These are phyloP conservation scores for Parastagonospora nodorum DNA, from an alignment of 2,329 filamentous ascomycete genomes.

Conservation along the genomic window DNA sequence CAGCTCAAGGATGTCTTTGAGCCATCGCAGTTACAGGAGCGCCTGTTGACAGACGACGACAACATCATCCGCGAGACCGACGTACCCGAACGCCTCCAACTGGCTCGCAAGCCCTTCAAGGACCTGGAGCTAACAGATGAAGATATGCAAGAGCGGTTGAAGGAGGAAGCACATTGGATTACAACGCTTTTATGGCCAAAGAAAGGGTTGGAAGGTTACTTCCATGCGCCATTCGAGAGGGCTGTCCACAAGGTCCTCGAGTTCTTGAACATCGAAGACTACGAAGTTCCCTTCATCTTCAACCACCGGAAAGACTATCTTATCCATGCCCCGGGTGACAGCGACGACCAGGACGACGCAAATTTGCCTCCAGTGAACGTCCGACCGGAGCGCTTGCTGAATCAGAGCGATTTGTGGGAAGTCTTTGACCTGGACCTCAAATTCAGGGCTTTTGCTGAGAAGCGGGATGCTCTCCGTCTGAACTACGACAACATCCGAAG, in stretches of 20 bases:
- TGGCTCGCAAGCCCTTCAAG: conserved; percentile 87
- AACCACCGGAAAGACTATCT: conserved; percentile 98
- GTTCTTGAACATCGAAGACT: conserved; percentile 92
- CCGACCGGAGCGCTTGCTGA: conserved; percentile 82
- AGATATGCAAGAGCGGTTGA: conserved; percentile 65
- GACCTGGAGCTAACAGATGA: conserved; percentile 79
- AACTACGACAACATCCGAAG: conserved; percentile 74
- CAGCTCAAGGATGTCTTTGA: conserved; percentile 98
- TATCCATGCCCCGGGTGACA: conserved; percentile 77
- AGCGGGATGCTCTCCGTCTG: conserved; percentile 82
- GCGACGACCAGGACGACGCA: conserved; percentile 63
- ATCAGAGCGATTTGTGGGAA: conserved; percentile 92
- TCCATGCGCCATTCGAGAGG: conserved; percentile 82
- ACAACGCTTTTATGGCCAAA: conserved; percentile 87
- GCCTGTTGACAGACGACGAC: conserved; percentile 93
- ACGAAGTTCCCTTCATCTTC: conserved; percentile 96
- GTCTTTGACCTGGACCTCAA: conserved; percentile 95
- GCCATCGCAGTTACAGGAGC: conserved; percentile 90
- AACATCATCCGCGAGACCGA: conserved; percentile 87
- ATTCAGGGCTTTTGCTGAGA: conserved; percentile 90
- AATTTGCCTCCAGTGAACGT: conserved; percentile 76
- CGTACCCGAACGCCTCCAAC: conserved; percentile 91
- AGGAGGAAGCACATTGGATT: conserved; percentile 91
- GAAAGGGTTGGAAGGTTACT: conserved; percentile 73
- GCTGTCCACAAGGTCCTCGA: conserved; percentile 91